A percentile compares a stretch with the other conserved stretches of the same genome.
Evolutionary conservation across 768 basidiomycete species (phyloP).

Genomic region (Lepiota venenata): DNA sequence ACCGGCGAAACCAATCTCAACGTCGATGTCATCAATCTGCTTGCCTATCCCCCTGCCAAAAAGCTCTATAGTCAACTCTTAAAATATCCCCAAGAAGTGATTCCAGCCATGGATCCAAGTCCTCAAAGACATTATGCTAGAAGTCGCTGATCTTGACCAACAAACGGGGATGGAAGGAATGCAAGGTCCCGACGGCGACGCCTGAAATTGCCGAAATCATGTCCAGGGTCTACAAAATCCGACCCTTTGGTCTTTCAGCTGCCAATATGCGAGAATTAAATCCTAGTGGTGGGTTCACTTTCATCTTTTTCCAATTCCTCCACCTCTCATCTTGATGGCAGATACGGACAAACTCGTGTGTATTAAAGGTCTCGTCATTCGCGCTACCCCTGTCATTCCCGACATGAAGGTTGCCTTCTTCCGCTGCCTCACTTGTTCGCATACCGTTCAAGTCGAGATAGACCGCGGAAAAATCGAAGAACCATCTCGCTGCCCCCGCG

Average conservation of each 20-base stretch:
- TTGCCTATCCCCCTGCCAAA: conserved; percentile 79
- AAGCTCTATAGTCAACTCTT: conserved; percentile 82
- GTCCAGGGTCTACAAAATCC: conserved; percentile 84
- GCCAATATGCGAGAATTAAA: conserved; percentile 96
- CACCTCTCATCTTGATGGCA: conserved; percentile 26
- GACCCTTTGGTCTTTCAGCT: conserved; percentile 81
- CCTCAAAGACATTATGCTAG: conserved; percentile 89
- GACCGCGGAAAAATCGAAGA: conserved; percentile 98
- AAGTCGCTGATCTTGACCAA: conserved; percentile 80
- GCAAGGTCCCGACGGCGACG: conserved; percentile 71
- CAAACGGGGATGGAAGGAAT: conserved; percentile 69
- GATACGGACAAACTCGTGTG: conserved; percentile 98
- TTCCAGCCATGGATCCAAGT: conserved; percentile 98
- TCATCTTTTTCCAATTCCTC: not conserved
- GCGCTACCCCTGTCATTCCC: conserved; percentile 95
- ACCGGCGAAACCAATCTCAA: conserved; percentile 95
- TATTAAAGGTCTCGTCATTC: conserved; percentile 96
- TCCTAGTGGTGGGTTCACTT: conserved; percentile 66
- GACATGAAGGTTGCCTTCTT: conserved; percentile 99
- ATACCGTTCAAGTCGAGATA: conserved; percentile 96
- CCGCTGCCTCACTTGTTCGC: conserved; percentile 92
- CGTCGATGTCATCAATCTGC: conserved; percentile 81
- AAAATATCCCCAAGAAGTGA: conserved; percentile 95
- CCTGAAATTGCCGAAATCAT: conserved; percentile 89
- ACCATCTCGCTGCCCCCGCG: conserved; percentile 87